Percentiles rank a stretch among this genome's conserved stretches.
These are phyloP conservation scores for Podospora fimiseda DNA, from an alignment of 495 filamentous ascomycete genomes.

Conservation along the genomic window DNA sequence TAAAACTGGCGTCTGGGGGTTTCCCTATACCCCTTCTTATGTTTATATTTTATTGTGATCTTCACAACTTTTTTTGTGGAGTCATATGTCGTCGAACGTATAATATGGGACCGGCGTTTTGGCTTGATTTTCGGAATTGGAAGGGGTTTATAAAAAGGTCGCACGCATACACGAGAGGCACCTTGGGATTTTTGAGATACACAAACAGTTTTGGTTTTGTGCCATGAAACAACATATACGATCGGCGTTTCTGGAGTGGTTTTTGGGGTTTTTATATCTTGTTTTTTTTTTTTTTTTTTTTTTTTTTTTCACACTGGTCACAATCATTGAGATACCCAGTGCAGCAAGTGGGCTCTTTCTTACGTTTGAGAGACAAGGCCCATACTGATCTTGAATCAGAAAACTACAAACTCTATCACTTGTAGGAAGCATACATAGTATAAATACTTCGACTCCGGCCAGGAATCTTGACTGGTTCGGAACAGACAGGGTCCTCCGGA, in stretches of 20 bases:
- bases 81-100: too few relatives aligned
- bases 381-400: too few relatives aligned
- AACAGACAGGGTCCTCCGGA: too few relatives aligned
- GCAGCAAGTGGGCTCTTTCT: too few relatives aligned
- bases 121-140: not conserved
- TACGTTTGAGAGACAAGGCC: too few relatives aligned
- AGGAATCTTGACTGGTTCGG: too few relatives aligned
- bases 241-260: not conserved
- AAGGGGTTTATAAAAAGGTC: constrained; percentile 3
- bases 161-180: constrained; percentile 14
- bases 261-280: constrained; percentile 3
- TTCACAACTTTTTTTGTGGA: not conserved
- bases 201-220: not conserved
- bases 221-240: constrained; percentile 1
- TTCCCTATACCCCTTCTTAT: not conserved
- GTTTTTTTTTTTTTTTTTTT: constrained; percentile 1
- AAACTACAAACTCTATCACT: too few relatives aligned
- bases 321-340: too few relatives aligned
- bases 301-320: not conserved
- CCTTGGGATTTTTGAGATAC: constrained; percentile 8
- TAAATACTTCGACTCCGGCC: too few relatives aligned
- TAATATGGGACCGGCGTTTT: not conserved
- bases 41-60: constrained; percentile 2
- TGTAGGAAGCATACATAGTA: too few relatives aligned
- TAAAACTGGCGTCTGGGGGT: constrained; percentile 7